Conservation (phyloP, 2,329 filamentous ascomycete species). For the Colletotrichum gigasporum region DNA sequence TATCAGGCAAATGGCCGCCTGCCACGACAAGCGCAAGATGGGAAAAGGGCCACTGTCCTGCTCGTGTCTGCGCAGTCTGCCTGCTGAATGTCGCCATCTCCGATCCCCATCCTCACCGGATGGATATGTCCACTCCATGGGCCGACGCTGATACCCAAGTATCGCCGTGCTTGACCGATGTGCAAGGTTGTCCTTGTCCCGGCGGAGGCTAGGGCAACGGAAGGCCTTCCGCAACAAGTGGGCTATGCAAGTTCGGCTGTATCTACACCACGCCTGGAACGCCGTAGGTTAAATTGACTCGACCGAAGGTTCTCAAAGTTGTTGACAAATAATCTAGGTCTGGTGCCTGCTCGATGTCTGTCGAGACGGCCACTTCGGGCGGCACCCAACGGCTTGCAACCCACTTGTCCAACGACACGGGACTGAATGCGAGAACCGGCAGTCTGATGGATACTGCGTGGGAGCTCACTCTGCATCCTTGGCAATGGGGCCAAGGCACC, state of each 20-base stretch:
- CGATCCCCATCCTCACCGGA: constrained; percentile 16
- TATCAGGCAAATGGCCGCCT: neutral
- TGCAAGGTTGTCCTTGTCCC: constrained; percentile 28
- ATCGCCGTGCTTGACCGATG: constrained; percentile 20
- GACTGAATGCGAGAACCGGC: neutral
- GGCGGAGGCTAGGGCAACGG: constrained; percentile 16
- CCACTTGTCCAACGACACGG: neutral
- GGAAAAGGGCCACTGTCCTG: neutral
- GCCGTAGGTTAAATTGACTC: constrained; percentile 23
- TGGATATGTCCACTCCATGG: constrained; percentile 26
- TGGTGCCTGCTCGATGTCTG: neutral
- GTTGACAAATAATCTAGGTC: constrained; percentile 1
- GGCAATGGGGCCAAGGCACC: neutral
- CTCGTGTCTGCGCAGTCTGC: neutral
- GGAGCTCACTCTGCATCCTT: neutral
- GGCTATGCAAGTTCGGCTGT: constrained; percentile 22
- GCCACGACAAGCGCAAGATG: neutral
- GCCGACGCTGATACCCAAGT: constrained; percentile 21
- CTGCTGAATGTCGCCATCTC: neutral
- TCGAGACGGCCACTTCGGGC: neutral
- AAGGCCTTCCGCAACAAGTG: constrained; percentile 15
- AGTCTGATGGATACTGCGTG: neutral
- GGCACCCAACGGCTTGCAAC: neutral
- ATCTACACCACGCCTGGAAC: constrained; percentile 5
- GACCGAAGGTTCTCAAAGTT: neutral